Conservation (phyloP, 495 filamentous ascomycete genomes). For the Neurospora cerealis region DNA sequence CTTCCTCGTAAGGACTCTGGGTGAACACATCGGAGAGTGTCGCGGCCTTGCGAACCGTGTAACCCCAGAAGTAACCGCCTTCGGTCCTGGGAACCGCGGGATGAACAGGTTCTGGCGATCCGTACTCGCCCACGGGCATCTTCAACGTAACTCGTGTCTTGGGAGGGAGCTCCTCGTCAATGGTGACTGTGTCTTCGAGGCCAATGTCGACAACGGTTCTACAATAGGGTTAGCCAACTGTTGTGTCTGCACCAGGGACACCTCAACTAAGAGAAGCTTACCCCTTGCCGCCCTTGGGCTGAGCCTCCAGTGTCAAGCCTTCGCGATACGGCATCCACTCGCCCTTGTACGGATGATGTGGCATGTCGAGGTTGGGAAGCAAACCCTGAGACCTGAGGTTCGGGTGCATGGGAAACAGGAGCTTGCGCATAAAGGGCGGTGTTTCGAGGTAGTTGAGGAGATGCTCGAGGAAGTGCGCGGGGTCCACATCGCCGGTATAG, state of each 20-base stretch:
- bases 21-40: slow-evolving; percentile 58
- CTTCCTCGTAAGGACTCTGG: slow-evolving; percentile 49
- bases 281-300: slow-evolving; percentile 27
- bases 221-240: not conserved
- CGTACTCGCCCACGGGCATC: slow-evolving; percentile 37
- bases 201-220: slow-evolving; percentile 53
- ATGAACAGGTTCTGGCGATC: slow-evolving; percentile 42
- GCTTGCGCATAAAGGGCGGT: slow-evolving; percentile 60
- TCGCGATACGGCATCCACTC: slow-evolving; percentile 66
- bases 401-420: slow-evolving; percentile 60
- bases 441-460: slow-evolving; percentile 66
- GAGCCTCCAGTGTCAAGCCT: slow-evolving; percentile 44
- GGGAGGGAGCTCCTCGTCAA: slow-evolving; percentile 43
- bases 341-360: slow-evolving; percentile 55
- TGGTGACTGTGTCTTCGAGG: slow-evolving; percentile 39
- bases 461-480: slow-evolving; percentile 61
- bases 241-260: not conserved
- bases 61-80: slow-evolving; percentile 72
- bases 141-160: slow-evolving; percentile 58
- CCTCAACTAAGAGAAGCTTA: slow-evolving; percentile 3
- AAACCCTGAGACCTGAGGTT: slow-evolving; percentile 55
- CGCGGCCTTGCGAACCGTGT: slow-evolving; percentile 45
- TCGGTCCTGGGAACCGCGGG: slow-evolving; percentile 53
- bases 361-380: slow-evolving; percentile 64
- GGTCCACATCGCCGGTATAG: slow-evolving; percentile 56